Evolutionary conservation across 306 rosid genomes (phyloP), one percentile per base, ranked within the genome.

Genomic region (Leucaena leucocephala): DNA sequence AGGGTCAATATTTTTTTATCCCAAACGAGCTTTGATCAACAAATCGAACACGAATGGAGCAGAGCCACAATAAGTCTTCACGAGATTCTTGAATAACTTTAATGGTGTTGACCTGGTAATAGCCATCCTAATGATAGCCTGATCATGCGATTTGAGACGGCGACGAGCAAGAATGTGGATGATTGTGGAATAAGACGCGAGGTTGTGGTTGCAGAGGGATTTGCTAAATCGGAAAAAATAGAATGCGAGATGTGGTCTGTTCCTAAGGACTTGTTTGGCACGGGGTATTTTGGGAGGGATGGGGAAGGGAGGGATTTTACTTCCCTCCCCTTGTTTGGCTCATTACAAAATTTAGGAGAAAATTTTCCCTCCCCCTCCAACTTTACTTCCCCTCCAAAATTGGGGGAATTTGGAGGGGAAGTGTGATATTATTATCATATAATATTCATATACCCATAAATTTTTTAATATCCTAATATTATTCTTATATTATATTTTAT

Each of bases 41-140:
- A 90, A 83, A 83, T 90, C 93, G 22, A 94, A 90, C 38, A 94
- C 94, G 50, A 94, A 94, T 0, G 97, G 97, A 6, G 96, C 90
- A 6, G 96, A 94, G 0, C 85, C 94, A 54, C 91, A 90, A 48
- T 90, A 94, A 21, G 91, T 86, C 70, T 62, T 89, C 4, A 83
- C 89, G 0, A 94, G 91, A 40, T 85, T 64, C 61, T 90, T 72
- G 9, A 94, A 94, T 62, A 94, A 80, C 78, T 84, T 83, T 84
- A 89, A 16, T 0, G 93, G 89, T 8, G 67, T 55, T 9, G 90
- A 57, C 7, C 55, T 50, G 1, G 44, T 72, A 75, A 91, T 74
- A 6, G 96, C 89, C 8, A 74, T 72, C 15, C 59, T 55, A 52
- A 94, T 89, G 19, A 87, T 76, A 16, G 66, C 10, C 58, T 74